phyloP scores from a whole-genome alignment of 2,329 filamentous ascomycete genomes.

The Emmonsiellopsis sp. region DNA sequence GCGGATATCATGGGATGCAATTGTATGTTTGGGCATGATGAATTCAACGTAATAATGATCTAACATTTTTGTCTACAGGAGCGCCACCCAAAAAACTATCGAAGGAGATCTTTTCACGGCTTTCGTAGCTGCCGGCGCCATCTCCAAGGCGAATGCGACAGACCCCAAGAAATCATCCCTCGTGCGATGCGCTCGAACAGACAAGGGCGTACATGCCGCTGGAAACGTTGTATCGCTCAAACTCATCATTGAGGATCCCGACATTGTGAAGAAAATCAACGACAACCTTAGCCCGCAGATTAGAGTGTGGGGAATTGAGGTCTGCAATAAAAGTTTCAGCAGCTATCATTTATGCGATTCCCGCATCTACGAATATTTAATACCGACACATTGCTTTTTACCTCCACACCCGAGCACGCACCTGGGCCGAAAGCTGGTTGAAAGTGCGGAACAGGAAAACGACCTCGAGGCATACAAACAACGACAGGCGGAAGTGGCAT shows the following conservation, averaged over 20 bases:
- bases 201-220: conserved; percentile 94
- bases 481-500: conserved; percentile 66
- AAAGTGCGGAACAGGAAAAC: conserved; percentile 64
- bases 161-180: conserved; percentile 95
- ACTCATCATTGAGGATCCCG: conserved; percentile 83
- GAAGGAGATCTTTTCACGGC: conserved; percentile 91
- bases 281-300: conserved; percentile 76
- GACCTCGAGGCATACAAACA: conserved; percentile 59
- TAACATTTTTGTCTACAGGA: conserved; percentile 23
- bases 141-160: conserved; percentile 92
- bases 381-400: conserved; percentile 85
- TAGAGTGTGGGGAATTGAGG: conserved; percentile 84
- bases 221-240: conserved; percentile 94
- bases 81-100: conserved; percentile 71
- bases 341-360: conserved; percentile 94
- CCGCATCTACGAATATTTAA: conserved; percentile 92
- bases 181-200: conserved; percentile 86
- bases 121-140: conserved; percentile 82
- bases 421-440: conserved; percentile 72
- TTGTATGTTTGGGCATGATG: conserved; percentile 41
- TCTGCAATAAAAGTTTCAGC: conserved; percentile 84
- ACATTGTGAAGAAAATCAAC: conserved; percentile 89
- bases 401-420: conserved; percentile 86
- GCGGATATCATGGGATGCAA: conserved; percentile 96
- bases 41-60: neutral